phyloP scores from a whole-genome alignment of 83 land plant genomes.

The Isoetes engelmannii region DNA sequence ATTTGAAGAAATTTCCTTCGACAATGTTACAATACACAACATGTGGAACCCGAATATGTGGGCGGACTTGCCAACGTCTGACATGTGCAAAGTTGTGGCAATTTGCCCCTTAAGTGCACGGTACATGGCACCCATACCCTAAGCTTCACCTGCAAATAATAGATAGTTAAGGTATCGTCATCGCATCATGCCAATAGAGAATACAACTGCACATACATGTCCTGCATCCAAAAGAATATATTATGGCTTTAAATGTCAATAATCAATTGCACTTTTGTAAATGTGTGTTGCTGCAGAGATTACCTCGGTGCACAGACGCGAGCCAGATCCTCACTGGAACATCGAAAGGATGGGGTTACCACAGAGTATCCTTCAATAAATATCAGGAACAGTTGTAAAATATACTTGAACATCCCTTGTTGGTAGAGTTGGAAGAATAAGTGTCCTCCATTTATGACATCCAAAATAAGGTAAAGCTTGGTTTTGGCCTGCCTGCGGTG shows the following conservation, averaged over 20 bases:
- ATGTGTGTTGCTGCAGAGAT: conserved; percentile 93
- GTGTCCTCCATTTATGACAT: conserved; percentile 95
- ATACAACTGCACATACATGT: conserved; percentile 46
- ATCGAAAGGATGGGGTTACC: neutral
- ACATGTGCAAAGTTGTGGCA: no score
- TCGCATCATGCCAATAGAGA: neutral
- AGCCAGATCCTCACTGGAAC: conserved; percentile 86
- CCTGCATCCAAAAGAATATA: conserved; percentile 90
- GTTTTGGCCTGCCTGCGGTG: conserved; percentile 92
- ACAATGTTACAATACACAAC: no score
- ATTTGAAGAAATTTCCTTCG: no score
- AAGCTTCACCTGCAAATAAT: conserved; percentile 55
- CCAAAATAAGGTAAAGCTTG: conserved; percentile 81
- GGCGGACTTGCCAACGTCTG: no score
- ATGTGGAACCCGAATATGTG: no score
- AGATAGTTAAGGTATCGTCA: neutral
- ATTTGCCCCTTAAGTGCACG: no score
- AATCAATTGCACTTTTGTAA: conserved; percentile 84
- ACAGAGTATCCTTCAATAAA: neutral
- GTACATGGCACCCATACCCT: no score
- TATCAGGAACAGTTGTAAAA: neutral
- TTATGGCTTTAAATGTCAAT: conserved; percentile 92
- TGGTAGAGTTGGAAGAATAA: conserved; percentile 93
- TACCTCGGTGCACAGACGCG: conserved; percentile 84
- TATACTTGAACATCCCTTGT: conserved; percentile 84